Evolutionary conservation across 2,329 filamentous ascomycete genomes (phyloP).

Genomic region (Colletotrichum cordylinicola): DNA sequence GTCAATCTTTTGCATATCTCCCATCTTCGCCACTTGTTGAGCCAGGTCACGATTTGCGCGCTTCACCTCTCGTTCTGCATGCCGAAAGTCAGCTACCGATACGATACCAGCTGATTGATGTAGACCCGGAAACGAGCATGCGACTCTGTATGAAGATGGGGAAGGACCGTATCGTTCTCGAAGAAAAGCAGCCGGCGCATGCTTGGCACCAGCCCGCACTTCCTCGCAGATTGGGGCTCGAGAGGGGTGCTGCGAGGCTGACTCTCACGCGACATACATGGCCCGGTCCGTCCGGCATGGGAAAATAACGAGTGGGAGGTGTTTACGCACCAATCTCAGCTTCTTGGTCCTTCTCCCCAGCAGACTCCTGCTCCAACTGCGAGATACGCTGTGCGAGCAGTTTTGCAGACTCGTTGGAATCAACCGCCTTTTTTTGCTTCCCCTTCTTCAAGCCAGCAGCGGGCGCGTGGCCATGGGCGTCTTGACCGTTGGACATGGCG

Average conservation of each 20-base stretch:
- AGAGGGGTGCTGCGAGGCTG: neutral
- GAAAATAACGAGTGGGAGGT: constrained; percentile 11
- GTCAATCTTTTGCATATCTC: constrained; percentile 89
- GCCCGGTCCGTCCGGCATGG: constrained; percentile 6
- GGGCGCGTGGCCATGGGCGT: constrained; percentile 40
- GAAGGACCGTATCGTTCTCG: neutral
- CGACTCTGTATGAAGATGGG: neutral
- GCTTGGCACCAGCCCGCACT: neutral
- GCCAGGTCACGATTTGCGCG: constrained; percentile 91
- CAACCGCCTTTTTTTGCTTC: constrained; percentile 84
- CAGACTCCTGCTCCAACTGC: constrained; percentile 91
- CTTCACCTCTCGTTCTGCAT: constrained; percentile 87
- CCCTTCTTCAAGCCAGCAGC: constrained; percentile 71
- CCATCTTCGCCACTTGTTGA: constrained; percentile 89
- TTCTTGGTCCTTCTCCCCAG: constrained; percentile 94
- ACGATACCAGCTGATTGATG: neutral
- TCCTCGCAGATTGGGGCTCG: neutral
- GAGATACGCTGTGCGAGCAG: constrained; percentile 92
- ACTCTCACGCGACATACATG: constrained; percentile 18
- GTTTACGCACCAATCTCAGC: constrained; percentile 80
- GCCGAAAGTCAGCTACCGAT: constrained; percentile 33
- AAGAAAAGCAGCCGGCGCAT: neutral
- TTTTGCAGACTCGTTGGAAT: constrained; percentile 89
- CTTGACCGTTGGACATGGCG: constrained; percentile 47
- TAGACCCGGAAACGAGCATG: neutral